Base-by-base conservation (phyloP, 2,329 filamentous ascomycete species). In the Hirsutella rhossiliensis region DNA sequence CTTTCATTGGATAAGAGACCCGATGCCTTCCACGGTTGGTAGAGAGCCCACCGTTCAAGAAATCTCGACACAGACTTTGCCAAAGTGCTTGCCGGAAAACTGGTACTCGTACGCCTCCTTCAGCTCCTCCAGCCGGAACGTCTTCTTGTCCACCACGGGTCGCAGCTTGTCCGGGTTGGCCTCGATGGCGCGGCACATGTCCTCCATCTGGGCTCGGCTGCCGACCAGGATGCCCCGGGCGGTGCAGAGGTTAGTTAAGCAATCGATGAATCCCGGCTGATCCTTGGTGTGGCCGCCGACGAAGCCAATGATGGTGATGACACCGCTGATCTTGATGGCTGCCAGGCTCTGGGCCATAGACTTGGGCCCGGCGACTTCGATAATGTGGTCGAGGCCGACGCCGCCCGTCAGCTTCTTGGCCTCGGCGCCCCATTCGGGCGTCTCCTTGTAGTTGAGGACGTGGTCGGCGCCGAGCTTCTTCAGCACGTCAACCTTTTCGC, bases 121-220 rank as follows among this genome's bases (percentile, higher is more conserved):
- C 2, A 62, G 39, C 45, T 72, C 54, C 17, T 71, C 68, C 30
- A 75, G 51, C 11, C 48, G 56, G 46, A 75, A 75, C 20, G 61
- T 44, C 48, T 63, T 66, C 34, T 57, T 52, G 53, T 75, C 71
- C 29, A 76, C 54, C 2, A 74, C 62, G 3, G 72, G 71, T n/a
- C 54, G 53, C 39, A 64, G 55, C 28, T 66, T 66, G 20, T 63
- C 58, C 5, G 68, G 65, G 40, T 63, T 62, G 18, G 60, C 67
- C 49, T 75, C 71, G 44, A 76, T 64, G 15, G 69, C 69, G 2
- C 61, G 57, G 48, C 64, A 66, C 66, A 76, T 71, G 11, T 73
- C 71, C 56, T 75, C 69, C 58, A 75, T 66, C 59, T 71, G 66
- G 3, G 56, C 38, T 15, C 69, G 56, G 51, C 47, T 70, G 4